These are phyloP conservation scores for Sisymbrium altissimum DNA, from an alignment of 345 rosid species.

Conservation along the genomic window DNA sequence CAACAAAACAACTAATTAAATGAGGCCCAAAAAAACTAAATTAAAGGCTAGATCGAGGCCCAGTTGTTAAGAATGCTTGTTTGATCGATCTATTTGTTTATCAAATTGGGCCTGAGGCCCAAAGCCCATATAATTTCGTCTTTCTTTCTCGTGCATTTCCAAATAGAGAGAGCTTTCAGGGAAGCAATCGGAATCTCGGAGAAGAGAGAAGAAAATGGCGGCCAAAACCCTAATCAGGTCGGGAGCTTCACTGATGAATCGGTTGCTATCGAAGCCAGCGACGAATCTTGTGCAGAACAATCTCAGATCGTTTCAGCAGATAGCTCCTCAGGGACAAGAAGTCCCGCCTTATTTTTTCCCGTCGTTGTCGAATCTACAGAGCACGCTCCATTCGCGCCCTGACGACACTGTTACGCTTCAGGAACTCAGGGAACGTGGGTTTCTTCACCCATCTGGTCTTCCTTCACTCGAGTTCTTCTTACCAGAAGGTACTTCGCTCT, in stretches of 20 bases:
- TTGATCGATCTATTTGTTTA: not conserved
- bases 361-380: constrained; percentile 47
- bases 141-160: constrained; percentile 3
- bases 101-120: constrained; percentile 14
- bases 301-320: constrained; percentile 30
- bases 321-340: constrained; percentile 32
- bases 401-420: constrained; percentile 38
- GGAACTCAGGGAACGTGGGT: constrained; percentile 42
- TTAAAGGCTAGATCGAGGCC: not conserved
- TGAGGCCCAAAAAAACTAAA: not conserved
- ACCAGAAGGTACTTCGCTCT: constrained; percentile 59
- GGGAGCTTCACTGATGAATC: constrained; percentile 67
- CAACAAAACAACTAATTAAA: no score
- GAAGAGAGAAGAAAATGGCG: constrained; percentile 47
- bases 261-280: constrained; percentile 42
- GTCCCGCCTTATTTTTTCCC: constrained; percentile 57
- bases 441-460: constrained; percentile 72
- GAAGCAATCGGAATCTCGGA: constrained; percentile 14
- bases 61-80: no score
- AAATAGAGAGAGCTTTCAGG: not conserved
- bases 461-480: constrained; percentile 86
- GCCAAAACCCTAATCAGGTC: constrained; percentile 57
- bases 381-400: constrained; percentile 36
- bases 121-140: constrained; percentile 17
- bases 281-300: constrained; percentile 32